Conservation (phyloP, 176 grass and related monocot species). For the Carex pumila region DNA sequence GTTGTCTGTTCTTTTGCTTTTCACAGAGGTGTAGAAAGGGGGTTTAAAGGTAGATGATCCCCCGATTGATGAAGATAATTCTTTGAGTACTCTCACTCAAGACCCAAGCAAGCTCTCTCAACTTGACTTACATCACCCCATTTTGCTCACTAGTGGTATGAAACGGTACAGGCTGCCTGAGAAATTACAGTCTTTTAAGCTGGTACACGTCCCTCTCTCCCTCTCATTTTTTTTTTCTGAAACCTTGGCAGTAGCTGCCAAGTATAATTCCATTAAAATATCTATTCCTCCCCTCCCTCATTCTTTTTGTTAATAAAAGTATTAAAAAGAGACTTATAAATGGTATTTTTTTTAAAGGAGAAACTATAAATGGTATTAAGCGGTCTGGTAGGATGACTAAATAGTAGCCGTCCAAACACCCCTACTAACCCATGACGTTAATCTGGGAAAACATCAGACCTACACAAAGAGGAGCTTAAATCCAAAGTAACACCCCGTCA, state of each 20-base stretch:
- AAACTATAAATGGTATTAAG: not conserved
- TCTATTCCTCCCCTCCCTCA: not conserved
- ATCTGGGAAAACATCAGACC: not conserved
- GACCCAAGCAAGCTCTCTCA: constrained; percentile 98
- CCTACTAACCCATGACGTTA: not conserved
- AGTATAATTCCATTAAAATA: too few species aligned
- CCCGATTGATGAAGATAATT: constrained; percentile 75
- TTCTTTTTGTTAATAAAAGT: not conserved
- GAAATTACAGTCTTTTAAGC: constrained; percentile 67
- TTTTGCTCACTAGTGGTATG: constrained; percentile 83
- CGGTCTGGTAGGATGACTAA: not conserved
- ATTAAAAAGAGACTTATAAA: not conserved
- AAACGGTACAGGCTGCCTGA: constrained; percentile 75
- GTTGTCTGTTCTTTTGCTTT: constrained; percentile 16
- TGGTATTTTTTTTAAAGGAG: too few species aligned
- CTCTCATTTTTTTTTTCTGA: not conserved
- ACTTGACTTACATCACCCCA: constrained; percentile 76
- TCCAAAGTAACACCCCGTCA: not conserved
- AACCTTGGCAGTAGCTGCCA: too few species aligned
- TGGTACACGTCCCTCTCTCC: constrained; percentile 39
- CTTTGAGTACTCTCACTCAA: constrained; percentile 89
- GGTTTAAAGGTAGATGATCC: constrained; percentile 75
- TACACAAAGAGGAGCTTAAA: not conserved
- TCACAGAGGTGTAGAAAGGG: constrained; percentile 60
- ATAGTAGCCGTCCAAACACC: not conserved